Evolutionary conservation across 257 asterid genomes (phyloP).

Genomic region (Scutellaria galericulata): DNA sequence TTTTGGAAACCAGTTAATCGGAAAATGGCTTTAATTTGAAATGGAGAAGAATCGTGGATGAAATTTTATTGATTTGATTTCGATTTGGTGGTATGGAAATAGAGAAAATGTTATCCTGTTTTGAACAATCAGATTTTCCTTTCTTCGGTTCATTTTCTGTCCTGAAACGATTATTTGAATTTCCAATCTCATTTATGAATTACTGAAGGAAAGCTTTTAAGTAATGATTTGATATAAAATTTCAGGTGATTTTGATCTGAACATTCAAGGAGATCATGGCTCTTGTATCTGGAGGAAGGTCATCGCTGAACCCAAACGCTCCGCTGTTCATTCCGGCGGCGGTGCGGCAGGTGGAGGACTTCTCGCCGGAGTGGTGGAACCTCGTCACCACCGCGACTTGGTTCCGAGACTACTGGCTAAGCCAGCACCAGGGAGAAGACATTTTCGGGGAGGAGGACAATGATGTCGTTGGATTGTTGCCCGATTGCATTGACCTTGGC

Average conservation of each 20-base stretch:
- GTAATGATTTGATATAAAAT: background rate
- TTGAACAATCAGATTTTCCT: background rate
- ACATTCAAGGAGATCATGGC: constrained; percentile 54
- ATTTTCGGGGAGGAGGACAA: constrained; percentile 40
- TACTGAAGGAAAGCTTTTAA: background rate
- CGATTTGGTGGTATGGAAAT: background rate
- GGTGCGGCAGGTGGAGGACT: constrained; percentile 89
- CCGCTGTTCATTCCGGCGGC: constrained; percentile 77
- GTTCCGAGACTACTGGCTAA: constrained; percentile 86
- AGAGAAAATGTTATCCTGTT: background rate
- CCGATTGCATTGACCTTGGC: constrained; percentile 76
- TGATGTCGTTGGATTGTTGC: constrained; percentile 62
- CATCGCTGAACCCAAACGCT: constrained; percentile 83
- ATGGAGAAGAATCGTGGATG: background rate
- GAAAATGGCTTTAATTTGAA: background rate
- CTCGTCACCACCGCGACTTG: constrained; percentile 81
- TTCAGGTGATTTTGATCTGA: constrained; percentile 37
- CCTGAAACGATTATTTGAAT: background rate
- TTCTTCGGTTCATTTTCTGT: background rate
- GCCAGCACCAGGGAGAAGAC: constrained; percentile 69
- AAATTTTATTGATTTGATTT: background rate
- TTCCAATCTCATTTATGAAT: background rate
- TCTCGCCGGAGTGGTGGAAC: constrained; percentile 95
- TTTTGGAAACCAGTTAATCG: too few relatives aligned
- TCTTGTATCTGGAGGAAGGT: constrained; percentile 78